Conservation (phyloP, 148 eudicot genomes). For the Beta vulgaris region DNA sequence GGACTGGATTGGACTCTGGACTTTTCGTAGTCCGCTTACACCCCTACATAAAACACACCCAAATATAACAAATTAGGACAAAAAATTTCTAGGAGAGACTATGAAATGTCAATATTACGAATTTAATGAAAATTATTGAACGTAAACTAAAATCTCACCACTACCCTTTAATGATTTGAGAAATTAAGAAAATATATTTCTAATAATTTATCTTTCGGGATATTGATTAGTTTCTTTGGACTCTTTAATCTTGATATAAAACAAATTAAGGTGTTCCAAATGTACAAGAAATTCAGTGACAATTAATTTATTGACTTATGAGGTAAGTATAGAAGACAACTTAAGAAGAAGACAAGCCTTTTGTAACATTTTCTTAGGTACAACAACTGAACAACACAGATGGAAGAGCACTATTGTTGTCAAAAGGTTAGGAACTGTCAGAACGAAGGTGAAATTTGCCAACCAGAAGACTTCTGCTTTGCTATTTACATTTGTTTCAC, state of each 20-base stretch:
- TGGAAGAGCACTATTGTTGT: background rate
- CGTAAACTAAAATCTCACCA: too few relatives aligned
- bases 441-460: background rate
- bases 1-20: too few relatives aligned
- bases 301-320: conserved; percentile 3
- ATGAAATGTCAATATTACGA: too few relatives aligned
- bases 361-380: background rate
- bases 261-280: background rate
- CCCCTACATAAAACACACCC: too few relatives aligned
- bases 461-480: conserved; percentile 1
- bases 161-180: too few relatives aligned
- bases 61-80: too few relatives aligned
- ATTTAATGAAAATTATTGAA: too few relatives aligned
- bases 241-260: background rate
- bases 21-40: too few relatives aligned
- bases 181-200: too few relatives aligned
- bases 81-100: too few relatives aligned
- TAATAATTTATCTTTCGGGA: too few relatives aligned
- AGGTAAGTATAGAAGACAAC: conserved; percentile 3
- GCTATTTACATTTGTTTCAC: conserved; percentile 3
- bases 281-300: conserved; percentile 4
- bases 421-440: background rate
- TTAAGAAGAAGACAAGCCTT: background rate
- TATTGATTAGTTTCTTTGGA: background rate
- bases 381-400: background rate